Conservation (phyloP, 2,329 filamentous ascomycete genomes). For the Epichloe aotearoae region DNA sequence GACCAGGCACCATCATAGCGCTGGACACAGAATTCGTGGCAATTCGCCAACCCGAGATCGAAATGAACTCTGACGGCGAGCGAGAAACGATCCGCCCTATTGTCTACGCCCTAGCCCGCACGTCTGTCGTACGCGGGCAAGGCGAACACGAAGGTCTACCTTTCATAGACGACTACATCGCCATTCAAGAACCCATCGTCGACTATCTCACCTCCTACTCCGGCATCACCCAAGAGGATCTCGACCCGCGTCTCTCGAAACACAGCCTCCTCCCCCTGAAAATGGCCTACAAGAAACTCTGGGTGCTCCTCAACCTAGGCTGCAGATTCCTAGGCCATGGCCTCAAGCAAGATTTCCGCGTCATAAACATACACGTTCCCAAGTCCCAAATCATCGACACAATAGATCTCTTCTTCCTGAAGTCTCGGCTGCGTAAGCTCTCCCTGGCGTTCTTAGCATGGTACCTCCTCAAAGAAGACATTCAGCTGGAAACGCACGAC, state of each 20-base stretch:
- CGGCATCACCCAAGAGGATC: slow-evolving; percentile 73
- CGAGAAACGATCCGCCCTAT: slow-evolving; percentile 85
- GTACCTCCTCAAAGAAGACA: slow-evolving; percentile 82
- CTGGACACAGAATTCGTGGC: slow-evolving; percentile 96
- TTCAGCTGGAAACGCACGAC: slow-evolving; percentile 86
- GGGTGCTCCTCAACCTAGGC: slow-evolving; percentile 88
- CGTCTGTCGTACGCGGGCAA: slow-evolving; percentile 73
- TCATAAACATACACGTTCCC: slow-evolving; percentile 94
- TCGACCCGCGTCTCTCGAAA: slow-evolving; percentile 63
- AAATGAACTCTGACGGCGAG: slow-evolving; percentile 88
- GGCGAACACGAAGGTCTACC: slow-evolving; percentile 69
- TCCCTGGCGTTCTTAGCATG: slow-evolving; percentile 86
- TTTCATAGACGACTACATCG: slow-evolving; percentile 96
- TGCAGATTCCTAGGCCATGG: slow-evolving; percentile 92
- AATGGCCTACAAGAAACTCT: slow-evolving; percentile 92
- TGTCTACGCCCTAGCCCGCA: slow-evolving; percentile 81
- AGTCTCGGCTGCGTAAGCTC: slow-evolving; percentile 68
- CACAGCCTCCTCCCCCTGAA: slow-evolving; percentile 82
- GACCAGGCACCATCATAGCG: slow-evolving; percentile 63
- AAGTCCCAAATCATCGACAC: slow-evolving; percentile 87
- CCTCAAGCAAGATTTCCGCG: slow-evolving; percentile 88
- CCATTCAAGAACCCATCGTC: slow-evolving; percentile 78
- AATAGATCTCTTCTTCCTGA: slow-evolving; percentile 78
- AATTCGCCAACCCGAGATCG: slow-evolving; percentile 83
- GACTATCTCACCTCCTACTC: slow-evolving; percentile 94